Conservation (phyloP, 2,329 filamentous ascomycete species). For the Aspergillus sp. region DNA sequence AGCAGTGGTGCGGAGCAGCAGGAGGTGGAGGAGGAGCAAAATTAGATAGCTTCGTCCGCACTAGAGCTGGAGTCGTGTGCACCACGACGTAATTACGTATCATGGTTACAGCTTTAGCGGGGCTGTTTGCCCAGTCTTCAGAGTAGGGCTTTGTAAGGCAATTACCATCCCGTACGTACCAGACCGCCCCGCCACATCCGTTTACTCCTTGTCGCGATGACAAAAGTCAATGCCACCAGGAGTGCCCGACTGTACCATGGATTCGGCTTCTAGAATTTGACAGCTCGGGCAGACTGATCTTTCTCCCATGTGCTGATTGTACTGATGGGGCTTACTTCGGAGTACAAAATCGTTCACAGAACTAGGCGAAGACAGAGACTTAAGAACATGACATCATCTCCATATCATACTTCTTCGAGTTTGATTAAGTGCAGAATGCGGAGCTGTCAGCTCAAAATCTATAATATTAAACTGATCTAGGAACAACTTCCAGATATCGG, state of each 20-base stretch:
- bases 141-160: slow-evolving; percentile 25
- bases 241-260: not conserved
- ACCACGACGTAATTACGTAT: slow-evolving; percentile 21
- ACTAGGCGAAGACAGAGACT: not conserved
- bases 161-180: slow-evolving; percentile 15
- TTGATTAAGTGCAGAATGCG: not conserved
- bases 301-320: not conserved
- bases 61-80: slow-evolving; percentile 33
- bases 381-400: not conserved
- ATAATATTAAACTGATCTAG: too few relatives aligned
- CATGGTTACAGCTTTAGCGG: slow-evolving; percentile 28
- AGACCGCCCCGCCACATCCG: slow-evolving; percentile 15
- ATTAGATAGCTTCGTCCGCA: slow-evolving; percentile 16
- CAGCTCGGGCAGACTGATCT: not conserved
- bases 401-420: not conserved
- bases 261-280: not conserved
- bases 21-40: slow-evolving; percentile 27
- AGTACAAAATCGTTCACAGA: too few relatives aligned
- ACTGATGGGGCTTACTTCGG: not conserved
- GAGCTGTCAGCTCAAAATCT: slow-evolving; percentile 3
- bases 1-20: slow-evolving; percentile 26
- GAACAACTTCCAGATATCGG: too few relatives aligned
- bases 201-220: not conserved
- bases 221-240: not conserved
- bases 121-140: slow-evolving; percentile 20